Conservation (phyloP, 371 early-diverging fungal species). For the Mortierella sp. region DNA sequence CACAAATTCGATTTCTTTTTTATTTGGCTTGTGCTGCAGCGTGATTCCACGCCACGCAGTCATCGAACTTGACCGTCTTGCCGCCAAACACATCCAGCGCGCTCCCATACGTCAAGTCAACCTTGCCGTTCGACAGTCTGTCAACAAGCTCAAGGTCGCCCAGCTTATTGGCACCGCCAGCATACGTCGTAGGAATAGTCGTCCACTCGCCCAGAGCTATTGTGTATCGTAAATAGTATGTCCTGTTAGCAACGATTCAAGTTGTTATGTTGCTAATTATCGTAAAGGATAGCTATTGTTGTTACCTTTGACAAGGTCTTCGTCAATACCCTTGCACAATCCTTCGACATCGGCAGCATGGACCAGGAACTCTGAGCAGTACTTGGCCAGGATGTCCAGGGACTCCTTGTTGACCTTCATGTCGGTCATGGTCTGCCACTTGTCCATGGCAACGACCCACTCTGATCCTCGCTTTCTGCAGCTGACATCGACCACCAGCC, state of each 20-base stretch:
- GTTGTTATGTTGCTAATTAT: neutral
- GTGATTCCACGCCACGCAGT: slow-evolving; percentile 85
- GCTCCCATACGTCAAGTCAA: slow-evolving; percentile 96
- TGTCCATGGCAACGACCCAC: slow-evolving; percentile 97
- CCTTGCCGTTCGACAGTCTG: slow-evolving; percentile 83
- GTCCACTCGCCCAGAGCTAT: slow-evolving; percentile 87
- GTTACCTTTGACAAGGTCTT: slow-evolving; percentile 80
- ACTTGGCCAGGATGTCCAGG: slow-evolving; percentile 72
- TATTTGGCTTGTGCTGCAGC: neutral
- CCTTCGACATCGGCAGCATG: slow-evolving; percentile 99
- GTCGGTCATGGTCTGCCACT: slow-evolving; percentile 97
- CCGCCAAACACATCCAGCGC: slow-evolving; percentile 99
- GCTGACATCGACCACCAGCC: slow-evolving; percentile 93
- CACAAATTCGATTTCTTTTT: neutral
- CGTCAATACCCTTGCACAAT: slow-evolving; percentile 93
- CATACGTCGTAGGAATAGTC: slow-evolving; percentile 94
- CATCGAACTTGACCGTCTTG: slow-evolving; percentile 81
- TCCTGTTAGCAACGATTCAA: neutral
- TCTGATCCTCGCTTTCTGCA: slow-evolving; percentile 80
- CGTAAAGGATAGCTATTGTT: neutral
- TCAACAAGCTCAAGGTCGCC: slow-evolving; percentile 87
- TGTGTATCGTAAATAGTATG: neutral
- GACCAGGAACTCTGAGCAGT: slow-evolving; percentile 95
- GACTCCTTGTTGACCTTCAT: slow-evolving; percentile 82
- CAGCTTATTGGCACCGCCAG: slow-evolving; percentile 91